phyloP scores from a whole-genome alignment of 78 protist species.

The Speleostelium caveatum region DNA sequence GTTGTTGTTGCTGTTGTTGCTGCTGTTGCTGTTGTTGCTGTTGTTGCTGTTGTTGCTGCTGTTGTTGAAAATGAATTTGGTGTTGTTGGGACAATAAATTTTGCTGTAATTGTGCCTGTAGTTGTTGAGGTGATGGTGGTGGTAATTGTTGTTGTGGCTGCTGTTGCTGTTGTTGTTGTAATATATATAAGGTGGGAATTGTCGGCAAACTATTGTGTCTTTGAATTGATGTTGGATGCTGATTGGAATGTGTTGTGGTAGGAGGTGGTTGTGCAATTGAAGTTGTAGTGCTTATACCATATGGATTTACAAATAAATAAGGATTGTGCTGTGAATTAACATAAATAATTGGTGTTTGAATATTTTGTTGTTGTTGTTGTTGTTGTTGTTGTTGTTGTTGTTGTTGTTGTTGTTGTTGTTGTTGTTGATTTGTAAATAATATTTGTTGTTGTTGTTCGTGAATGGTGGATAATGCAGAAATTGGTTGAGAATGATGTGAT shows the following conservation, averaged over 20 bases:
- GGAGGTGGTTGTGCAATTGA: neutral
- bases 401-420: neutral
- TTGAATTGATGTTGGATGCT: neutral
- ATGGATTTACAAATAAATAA: constrained; percentile 4
- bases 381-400: neutral
- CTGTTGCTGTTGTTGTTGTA: neutral
- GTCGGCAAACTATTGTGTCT: neutral
- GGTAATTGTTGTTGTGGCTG: neutral
- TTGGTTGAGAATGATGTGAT: too few species aligned
- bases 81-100: neutral
- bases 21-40: neutral
- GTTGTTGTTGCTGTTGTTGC: neutral
- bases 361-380: neutral
- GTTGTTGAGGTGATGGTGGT: neutral
- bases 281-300: constrained; percentile 23
- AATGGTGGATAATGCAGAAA: too few species aligned
- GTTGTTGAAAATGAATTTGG: neutral
- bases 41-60: too few species aligned
- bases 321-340: neutral
- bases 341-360: neutral
- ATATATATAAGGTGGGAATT: neutral
- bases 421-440: neutral
- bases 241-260: neutral
- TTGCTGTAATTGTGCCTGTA: neutral
- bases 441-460: neutral